These are phyloP conservation scores for Detonula confervacea DNA, from an alignment of 352 stramenopile species.

Conservation along the genomic window DNA sequence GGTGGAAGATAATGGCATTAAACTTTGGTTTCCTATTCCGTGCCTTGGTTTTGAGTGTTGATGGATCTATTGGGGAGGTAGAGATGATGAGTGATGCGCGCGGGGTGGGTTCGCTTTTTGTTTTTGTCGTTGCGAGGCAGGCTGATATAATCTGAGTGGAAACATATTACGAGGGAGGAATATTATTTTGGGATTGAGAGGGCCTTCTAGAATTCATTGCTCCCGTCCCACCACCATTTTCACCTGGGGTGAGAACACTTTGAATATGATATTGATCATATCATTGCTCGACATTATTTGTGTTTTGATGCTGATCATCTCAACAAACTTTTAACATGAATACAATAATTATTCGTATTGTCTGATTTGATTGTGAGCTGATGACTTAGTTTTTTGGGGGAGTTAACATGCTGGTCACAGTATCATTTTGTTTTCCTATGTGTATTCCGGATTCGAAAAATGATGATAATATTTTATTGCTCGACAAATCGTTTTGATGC, in stretches of 20 bases:
- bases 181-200: no score
- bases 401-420: not conserved
- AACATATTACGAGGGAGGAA: no score
- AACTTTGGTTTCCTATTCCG: not conserved
- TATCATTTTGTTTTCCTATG: not conserved
- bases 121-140: no score
- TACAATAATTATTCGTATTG: conserved; percentile 60
- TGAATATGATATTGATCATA: no score
- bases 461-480: conserved; percentile 46
- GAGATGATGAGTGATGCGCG: no score
- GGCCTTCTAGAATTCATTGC: no score
- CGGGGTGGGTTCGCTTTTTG: not conserved
- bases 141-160: no score
- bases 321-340: conserved; percentile 21
- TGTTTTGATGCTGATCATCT: conserved; percentile 12
- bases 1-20: not conserved
- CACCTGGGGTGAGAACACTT: no score
- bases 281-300: conserved; percentile 44
- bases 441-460: conserved; percentile 29
- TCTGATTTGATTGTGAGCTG: conserved; percentile 62
- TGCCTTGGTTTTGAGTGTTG: not conserved
- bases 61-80: no score
- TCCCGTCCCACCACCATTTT: no score
- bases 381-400: no score
- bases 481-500: conserved; percentile 27